These are phyloP conservation scores for Eucalyptus regnans DNA, from an alignment of 345 rosid species.

Conservation along the genomic window DNA sequence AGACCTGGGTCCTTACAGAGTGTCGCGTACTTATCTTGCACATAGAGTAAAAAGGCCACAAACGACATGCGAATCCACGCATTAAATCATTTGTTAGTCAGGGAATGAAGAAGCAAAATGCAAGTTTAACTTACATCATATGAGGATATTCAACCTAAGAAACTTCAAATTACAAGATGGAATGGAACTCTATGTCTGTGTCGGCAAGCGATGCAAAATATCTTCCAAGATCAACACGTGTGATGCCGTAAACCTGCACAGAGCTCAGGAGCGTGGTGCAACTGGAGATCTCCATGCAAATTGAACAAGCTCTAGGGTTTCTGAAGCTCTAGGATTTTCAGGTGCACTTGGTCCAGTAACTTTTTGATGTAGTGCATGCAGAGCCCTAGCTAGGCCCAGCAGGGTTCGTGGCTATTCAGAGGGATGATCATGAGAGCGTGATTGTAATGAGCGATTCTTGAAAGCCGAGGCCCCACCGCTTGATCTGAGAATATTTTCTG, in stretches of 20 bases:
- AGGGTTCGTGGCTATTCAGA: background rate
- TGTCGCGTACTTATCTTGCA: background rate
- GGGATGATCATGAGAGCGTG: conserved; percentile 14
- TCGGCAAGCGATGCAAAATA: background rate
- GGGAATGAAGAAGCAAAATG: background rate
- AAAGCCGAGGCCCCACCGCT: conserved; percentile 11
- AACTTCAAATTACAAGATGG: background rate
- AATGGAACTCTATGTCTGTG: background rate
- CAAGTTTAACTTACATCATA: background rate
- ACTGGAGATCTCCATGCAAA: background rate
- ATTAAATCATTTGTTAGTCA: background rate
- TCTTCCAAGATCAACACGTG: background rate
- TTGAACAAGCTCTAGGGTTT: background rate
- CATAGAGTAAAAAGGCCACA: background rate
- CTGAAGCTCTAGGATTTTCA: background rate
- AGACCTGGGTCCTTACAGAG: no score
- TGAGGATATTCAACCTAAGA: background rate
- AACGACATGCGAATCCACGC: background rate
- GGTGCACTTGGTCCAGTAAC: background rate
- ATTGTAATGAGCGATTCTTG: conserved; percentile 4
- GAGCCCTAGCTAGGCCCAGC: background rate
- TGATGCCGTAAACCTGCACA: background rate
- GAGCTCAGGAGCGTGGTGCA: background rate
- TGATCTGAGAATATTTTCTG: background rate
- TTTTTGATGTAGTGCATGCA: background rate